These are phyloP conservation scores for Salmacisia buchloeana DNA, from an alignment of 1,284 basidiomycete genomes.

Conservation along the genomic window DNA sequence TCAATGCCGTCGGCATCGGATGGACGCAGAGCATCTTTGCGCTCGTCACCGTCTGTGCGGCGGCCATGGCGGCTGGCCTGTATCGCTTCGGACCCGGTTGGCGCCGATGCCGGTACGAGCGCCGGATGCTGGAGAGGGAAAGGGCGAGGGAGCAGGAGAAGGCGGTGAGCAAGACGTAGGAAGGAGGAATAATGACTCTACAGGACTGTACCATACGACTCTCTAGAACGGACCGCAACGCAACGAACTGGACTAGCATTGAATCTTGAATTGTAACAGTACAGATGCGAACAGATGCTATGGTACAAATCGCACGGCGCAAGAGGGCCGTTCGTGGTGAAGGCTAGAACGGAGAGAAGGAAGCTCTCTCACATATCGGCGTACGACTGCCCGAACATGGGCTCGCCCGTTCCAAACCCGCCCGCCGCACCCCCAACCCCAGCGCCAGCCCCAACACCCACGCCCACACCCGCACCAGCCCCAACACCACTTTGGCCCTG, in stretches of 20 bases:
- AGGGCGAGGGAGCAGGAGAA: too few relatives aligned
- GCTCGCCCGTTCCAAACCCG: not conserved
- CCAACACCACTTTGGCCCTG: too few relatives aligned
- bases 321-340: too few relatives aligned
- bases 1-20: not conserved
- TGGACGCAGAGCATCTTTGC: not conserved
- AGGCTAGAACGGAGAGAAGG: too few relatives aligned
- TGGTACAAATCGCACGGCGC: too few relatives aligned
- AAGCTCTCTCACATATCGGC: constrained; percentile 6
- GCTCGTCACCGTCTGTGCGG: not conserved
- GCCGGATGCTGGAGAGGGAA: not conserved
- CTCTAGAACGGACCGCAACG: too few relatives aligned
- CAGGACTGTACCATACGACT: too few relatives aligned
- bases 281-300: too few relatives aligned
- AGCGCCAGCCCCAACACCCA: not conserved
- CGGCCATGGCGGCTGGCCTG: not conserved
- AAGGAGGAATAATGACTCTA: too few relatives aligned
- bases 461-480: not conserved
- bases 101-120: not conserved
- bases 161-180: too few relatives aligned
- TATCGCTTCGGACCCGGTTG: not conserved
- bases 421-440: not conserved
- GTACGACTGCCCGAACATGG: not conserved
- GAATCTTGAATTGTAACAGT: too few relatives aligned
- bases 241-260: too few relatives aligned